Conservation (phyloP, 768 basidiomycete genomes). For the Suillus americanus region DNA sequence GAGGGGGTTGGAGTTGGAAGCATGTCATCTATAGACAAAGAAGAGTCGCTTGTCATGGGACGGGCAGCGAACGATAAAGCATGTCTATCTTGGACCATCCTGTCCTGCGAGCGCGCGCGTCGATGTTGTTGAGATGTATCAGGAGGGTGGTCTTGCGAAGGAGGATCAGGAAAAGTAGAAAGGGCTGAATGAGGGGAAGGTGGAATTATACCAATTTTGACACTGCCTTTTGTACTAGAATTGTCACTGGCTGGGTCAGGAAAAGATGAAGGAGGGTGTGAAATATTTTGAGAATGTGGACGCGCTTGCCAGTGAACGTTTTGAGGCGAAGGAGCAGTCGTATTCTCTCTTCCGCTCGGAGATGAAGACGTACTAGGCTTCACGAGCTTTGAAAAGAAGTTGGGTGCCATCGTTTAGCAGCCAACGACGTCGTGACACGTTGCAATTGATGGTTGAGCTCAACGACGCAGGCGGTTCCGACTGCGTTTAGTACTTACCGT, state of each 20-base stretch:
- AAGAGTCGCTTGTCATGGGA: conserved; percentile 22
- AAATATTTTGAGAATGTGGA: conserved; percentile 12
- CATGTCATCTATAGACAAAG: conserved; percentile 19
- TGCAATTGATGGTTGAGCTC: conserved; percentile 3
- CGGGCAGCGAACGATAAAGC: conserved; percentile 34
- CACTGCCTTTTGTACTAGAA: conserved; percentile 19
- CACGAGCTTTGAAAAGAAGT: conserved; percentile 32
- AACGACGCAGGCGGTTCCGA: neutral
- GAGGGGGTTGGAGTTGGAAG: conserved; percentile 28
- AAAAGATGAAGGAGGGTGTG: conserved; percentile 12
- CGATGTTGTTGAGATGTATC: conserved; percentile 25
- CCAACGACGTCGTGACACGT: neutral
- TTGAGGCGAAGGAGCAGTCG: neutral
- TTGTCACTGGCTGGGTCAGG: conserved; percentile 5
- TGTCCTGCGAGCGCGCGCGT: conserved; percentile 32
- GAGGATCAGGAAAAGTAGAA: conserved; percentile 5
- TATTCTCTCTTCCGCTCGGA: conserved; percentile 1
- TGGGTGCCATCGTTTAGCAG: conserved; percentile 24
- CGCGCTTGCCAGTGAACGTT: neutral
- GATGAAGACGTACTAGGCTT: conserved; percentile 16
- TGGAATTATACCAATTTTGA: conserved; percentile 32
- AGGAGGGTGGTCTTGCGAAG: conserved; percentile 19
- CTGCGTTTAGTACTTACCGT: neutral
- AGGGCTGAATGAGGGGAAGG: conserved; percentile 25
- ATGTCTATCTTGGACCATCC: conserved; percentile 30